Conservation (phyloP, 1,139 yeast genomes). For the Suhomyces maxii region DNA sequence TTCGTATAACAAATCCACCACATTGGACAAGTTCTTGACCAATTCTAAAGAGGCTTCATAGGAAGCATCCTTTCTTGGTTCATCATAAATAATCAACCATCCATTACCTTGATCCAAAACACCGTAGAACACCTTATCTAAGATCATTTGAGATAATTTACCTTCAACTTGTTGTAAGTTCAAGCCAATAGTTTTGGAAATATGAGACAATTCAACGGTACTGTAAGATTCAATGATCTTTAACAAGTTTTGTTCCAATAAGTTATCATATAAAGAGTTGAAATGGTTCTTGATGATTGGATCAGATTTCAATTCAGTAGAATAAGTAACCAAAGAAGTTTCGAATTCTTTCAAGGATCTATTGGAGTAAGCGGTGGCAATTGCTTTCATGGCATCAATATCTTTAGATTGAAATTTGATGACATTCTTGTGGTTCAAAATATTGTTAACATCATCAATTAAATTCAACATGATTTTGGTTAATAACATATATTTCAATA, state of each 20-base stretch:
- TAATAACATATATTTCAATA: conserved; percentile 86
- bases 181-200: conserved; percentile 84
- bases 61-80: conserved; percentile 85
- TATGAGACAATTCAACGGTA: conserved; percentile 86
- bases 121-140: conserved; percentile 91
- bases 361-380: conserved; percentile 85
- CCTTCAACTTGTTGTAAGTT: conserved; percentile 91
- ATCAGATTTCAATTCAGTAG: conserved; percentile 78
- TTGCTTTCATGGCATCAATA: conserved; percentile 91
- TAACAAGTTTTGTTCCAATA: conserved; percentile 88
- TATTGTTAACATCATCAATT: conserved; percentile 79
- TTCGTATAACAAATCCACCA: conserved; percentile 88
- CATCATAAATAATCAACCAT: conserved; percentile 89
- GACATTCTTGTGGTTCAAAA: conserved; percentile 77
- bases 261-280: conserved; percentile 87
- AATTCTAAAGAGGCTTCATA: conserved; percentile 87
- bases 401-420: conserved; percentile 74
- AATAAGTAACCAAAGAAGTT: conserved; percentile 67
- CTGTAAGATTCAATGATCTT: conserved; percentile 96
- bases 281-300: conserved; percentile 89
- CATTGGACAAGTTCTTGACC: conserved; percentile 81
- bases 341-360: conserved; percentile 92
- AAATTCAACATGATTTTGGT: conserved; percentile 91
- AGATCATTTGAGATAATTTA: conserved; percentile 91
- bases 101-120: conserved; percentile 98